Evolutionary conservation across 768 basidiomycete genomes (phyloP).

Genomic region (Basidioascus undulatus): DNA sequence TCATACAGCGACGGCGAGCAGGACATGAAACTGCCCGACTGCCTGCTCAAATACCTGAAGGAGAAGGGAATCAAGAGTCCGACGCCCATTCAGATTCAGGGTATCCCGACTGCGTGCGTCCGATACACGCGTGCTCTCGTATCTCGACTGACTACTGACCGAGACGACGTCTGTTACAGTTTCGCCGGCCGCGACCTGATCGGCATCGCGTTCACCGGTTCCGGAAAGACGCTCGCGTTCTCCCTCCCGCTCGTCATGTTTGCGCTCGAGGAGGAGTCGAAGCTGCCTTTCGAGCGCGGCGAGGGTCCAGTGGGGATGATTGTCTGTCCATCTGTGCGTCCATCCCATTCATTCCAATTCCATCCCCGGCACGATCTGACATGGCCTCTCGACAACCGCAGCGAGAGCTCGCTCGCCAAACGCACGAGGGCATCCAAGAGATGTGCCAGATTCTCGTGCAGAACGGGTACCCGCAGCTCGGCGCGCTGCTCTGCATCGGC

Average conservation of each 20-base stretch:
- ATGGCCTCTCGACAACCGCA: constrained; percentile 2
- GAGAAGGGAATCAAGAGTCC: constrained; percentile 63
- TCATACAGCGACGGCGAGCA: constrained; percentile 15
- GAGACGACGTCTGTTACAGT: constrained; percentile 21
- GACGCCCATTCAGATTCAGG: constrained; percentile 92
- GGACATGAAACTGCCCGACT: constrained; percentile 96
- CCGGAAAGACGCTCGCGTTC: constrained; percentile 95
- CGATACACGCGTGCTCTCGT: background rate
- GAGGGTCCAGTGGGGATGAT: constrained; percentile 95
- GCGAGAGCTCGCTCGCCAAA: constrained; percentile 87
- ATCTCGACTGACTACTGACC: background rate
- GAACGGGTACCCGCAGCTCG: constrained; percentile 56
- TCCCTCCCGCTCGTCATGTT: constrained; percentile 95
- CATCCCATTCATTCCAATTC: background rate
- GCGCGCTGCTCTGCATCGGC: constrained; percentile 79
- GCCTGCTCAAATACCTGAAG: constrained; percentile 58
- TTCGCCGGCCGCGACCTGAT: constrained; percentile 94
- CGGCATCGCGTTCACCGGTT: constrained; percentile 96
- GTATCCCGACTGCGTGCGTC: constrained; percentile 76
- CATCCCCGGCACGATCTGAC: background rate
- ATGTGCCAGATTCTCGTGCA: constrained; percentile 68
- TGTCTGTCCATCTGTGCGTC: constrained; percentile 56
- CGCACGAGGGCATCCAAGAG: constrained; percentile 71
- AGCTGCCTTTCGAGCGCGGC: constrained; percentile 65
- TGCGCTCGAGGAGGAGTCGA: constrained; percentile 76